Conservation (phyloP, 371 early-diverging fungal species). For the Mortierella sp. region DNA sequence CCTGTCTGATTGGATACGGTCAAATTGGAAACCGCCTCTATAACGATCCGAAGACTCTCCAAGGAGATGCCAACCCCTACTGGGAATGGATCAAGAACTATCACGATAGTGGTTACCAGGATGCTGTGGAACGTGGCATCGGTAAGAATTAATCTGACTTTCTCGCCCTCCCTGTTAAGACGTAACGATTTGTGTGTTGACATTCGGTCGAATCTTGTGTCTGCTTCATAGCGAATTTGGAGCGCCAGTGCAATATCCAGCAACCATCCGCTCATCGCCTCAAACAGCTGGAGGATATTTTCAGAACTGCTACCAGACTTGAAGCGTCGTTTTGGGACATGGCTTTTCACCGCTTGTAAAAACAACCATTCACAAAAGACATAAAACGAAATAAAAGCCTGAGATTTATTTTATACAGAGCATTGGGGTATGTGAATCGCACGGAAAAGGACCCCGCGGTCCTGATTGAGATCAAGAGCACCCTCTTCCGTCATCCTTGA, state of each 20-base stretch:
- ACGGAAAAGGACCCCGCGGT: too few species aligned
- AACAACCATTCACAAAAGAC: not conserved
- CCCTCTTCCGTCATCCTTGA: not conserved
- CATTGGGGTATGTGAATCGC: too few species aligned
- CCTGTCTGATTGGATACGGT: slow-evolving; percentile 88
- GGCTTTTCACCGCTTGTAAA: slow-evolving; percentile 54
- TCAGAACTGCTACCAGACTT: slow-evolving; percentile 74
- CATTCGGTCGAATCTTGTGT: not conserved
- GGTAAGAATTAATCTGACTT: slow-evolving; percentile 44
- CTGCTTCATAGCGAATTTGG: slow-evolving; percentile 58
- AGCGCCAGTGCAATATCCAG: slow-evolving; percentile 60
- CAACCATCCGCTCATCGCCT: slow-evolving; percentile 66
- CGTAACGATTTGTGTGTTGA: too few species aligned
- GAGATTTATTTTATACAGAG: not conserved
- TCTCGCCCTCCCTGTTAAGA: not conserved
- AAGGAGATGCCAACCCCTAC: slow-evolving; percentile 81
- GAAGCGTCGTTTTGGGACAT: slow-evolving; percentile 84
- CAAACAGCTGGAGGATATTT: slow-evolving; percentile 72
- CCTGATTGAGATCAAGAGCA: too few species aligned
- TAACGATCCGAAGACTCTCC: slow-evolving; percentile 73
- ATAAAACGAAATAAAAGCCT: slow-evolving; percentile 4
- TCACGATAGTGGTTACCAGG: slow-evolving; percentile 72
- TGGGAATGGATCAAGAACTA: slow-evolving; percentile 87
- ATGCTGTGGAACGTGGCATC: slow-evolving; percentile 69
- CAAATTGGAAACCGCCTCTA: slow-evolving; percentile 76